Base-by-base conservation (phyloP, 2,329 filamentous ascomycete genomes). In the Metarhizium robertsii region DNA sequence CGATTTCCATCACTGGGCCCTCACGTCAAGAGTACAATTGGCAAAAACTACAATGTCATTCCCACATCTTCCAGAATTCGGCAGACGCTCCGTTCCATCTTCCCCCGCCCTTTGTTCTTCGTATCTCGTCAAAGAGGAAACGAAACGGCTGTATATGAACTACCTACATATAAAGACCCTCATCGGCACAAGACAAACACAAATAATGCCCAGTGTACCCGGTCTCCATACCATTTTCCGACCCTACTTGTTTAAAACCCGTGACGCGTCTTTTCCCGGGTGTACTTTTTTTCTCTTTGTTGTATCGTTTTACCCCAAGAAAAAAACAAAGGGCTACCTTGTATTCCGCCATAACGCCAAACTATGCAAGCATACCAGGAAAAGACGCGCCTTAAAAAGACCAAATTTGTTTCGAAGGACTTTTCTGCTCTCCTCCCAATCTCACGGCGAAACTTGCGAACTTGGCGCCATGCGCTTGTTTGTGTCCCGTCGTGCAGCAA, bases 301-400 rank as follows among this genome's bases (percentile, higher is more conserved):
- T 38, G 14, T 36, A 40, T 32, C 10, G 32, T 55, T 25, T 49
- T 18, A 38, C 18, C 40, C 34, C 48, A 49, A 13, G 20, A 34
- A 42, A n/a, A 29, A 36, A 25, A 38, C 14, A 16, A 30, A 20
- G 13, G 10, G 20, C 30, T 49, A 29, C 62, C 62, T 63, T 52
- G 46, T 40, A 34, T 55, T 55, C 54, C 49, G 63, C 68, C 66
- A 61, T 59, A 68, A 73, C 71, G 71, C 71, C 70, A 66, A 68
- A 73, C 69, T 64, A 72, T 73, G 70, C 69, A 72, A 73, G 68
- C 69, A 69, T 63, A 68, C 65, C 30, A 36, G 69, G 66, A 62
- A 67, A 69, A 65, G 63, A 68, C 56, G 51, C 55, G 43, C 18
- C 36, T n/a, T 34, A 45, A 25, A 18, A 49, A 40, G 16, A 25